Evolutionary conservation across 805 yeast genomes (phyloP), one percentile per base, ranked within the genome.

Genomic region (Saccharomycopsis vini): DNA sequence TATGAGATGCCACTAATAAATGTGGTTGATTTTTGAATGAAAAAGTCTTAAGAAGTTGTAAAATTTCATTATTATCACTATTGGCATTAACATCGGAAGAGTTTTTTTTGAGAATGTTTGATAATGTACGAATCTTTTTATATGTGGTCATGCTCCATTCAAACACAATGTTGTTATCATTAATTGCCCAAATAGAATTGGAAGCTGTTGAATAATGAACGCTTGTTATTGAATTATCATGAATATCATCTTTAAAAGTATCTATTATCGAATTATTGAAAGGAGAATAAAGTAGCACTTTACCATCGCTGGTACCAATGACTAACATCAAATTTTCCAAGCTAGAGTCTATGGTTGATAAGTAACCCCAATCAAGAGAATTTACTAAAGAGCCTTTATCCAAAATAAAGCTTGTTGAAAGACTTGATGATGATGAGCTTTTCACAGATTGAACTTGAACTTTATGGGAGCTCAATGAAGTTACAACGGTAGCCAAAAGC

Each of bases 401-500:
- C 21, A 81, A 62, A 12, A 68, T 66, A 53, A 73, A 72, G 18
- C 75, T 76, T 30, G 69, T 61, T 51, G 71, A 68, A 24, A 74
- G 56, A 4, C 49, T 42, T 4, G 66, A 57, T 28, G 64, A 52
- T 13, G 69, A 58, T 22, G 44, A 30, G 13, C 36, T 36, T 21
- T 63, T 68, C 9, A 75, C 67, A 16, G 81, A 69, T 55, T 78
- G 80, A 2, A 82, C 83, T 45, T 79, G 68, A 31, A 86, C 63
- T 51, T 77, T 76, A 55, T 82, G 90, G 4, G 78, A 67, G 58
- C 84, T 90, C 47, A 86, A 69, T 1, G 86, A 81, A 29, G 76
- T 73, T 18, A 75, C 64, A 1, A 75, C 85, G 36, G 77, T 73
- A 21, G 89, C 87, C 52, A 78, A 69, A 55, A 69, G 71, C 36